phyloP scores from a whole-genome alignment of 257 asterid species.

The Solanum tacnaense region DNA sequence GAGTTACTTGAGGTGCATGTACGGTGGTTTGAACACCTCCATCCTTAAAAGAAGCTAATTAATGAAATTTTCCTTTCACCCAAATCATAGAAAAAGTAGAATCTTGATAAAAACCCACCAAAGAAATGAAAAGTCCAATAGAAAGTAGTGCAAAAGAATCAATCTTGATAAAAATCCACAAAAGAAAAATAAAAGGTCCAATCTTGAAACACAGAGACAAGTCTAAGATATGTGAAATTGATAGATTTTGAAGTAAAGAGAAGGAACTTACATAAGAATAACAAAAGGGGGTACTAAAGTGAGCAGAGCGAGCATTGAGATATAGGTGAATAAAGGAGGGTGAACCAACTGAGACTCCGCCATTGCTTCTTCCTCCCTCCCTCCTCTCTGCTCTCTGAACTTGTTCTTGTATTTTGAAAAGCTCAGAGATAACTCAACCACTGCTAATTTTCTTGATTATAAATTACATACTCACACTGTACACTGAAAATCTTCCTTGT shows the following conservation, averaged over 20 bases:
- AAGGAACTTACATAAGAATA: conserved; percentile 58
- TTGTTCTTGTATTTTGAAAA: background rate
- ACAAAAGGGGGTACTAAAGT: conserved; percentile 87
- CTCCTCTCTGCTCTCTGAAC: background rate
- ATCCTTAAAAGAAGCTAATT: background rate
- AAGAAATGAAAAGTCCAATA: background rate
- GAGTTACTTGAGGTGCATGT: background rate
- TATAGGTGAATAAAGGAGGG: conserved; percentile 67
- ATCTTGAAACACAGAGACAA: background rate
- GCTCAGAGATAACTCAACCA: background rate
- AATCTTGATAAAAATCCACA: background rate
- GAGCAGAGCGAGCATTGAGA: conserved; percentile 73
- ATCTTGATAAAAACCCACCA: background rate
- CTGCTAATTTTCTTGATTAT: background rate
- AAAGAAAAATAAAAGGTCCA: background rate
- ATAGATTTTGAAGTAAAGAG: background rate
- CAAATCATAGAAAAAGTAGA: background rate
- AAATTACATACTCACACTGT: background rate
- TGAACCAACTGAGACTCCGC: conserved; percentile 61
- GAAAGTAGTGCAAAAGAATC: background rate
- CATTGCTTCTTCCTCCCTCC: conserved; percentile 20
- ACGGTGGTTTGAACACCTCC: background rate
- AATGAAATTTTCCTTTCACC: background rate
- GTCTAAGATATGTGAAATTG: background rate
- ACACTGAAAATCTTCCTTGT: background rate